Evolutionary conservation across 1,284 basidiomycete species (phyloP).

Genomic region (Microbotryum lychnidis-dioicae): DNA sequence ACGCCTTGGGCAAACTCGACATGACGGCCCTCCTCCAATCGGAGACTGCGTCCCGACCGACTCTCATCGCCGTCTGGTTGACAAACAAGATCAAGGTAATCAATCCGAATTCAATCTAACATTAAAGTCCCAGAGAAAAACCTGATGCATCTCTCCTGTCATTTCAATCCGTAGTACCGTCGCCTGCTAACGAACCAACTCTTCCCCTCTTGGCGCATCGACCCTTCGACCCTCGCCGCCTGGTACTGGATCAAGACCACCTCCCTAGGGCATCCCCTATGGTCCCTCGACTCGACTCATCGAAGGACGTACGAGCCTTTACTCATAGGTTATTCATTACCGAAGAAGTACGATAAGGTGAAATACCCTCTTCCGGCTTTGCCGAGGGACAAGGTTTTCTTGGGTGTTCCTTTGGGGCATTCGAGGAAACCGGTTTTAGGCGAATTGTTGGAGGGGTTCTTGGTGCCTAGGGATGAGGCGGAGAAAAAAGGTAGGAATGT

Average conservation of each 20-base stretch:
- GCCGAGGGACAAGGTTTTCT: constrained; percentile 16
- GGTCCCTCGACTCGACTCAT: constrained; percentile 20
- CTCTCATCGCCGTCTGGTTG: constrained; percentile 22
- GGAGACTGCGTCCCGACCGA: not conserved
- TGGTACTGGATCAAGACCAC: constrained; percentile 36
- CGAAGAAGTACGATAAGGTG: too few species aligned
- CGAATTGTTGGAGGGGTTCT: constrained; percentile 24
- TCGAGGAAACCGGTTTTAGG: constrained; percentile 31
- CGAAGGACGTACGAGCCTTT: constrained; percentile 33
- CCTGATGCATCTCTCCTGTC: too few species aligned
- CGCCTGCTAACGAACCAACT: constrained; percentile 30
- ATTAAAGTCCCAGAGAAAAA: too few species aligned
- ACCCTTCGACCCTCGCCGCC: constrained; percentile 1
- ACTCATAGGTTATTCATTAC: not conserved
- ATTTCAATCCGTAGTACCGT: constrained; percentile 18
- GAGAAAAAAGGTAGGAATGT: constrained; percentile 8
- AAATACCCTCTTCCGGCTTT: not conserved
- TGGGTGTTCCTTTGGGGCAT: constrained; percentile 28
- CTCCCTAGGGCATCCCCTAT: constrained; percentile 28
- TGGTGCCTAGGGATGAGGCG: not conserved
- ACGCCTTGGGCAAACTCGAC: constrained; percentile 19
- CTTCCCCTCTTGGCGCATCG: constrained; percentile 29
- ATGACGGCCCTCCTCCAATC: not conserved
- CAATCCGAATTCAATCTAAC: too few species aligned
- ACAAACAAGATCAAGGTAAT: constrained; percentile 20